phyloP scores from a whole-genome alignment of 2,329 filamentous ascomycete genomes.

The Ramichloridium luteum region DNA sequence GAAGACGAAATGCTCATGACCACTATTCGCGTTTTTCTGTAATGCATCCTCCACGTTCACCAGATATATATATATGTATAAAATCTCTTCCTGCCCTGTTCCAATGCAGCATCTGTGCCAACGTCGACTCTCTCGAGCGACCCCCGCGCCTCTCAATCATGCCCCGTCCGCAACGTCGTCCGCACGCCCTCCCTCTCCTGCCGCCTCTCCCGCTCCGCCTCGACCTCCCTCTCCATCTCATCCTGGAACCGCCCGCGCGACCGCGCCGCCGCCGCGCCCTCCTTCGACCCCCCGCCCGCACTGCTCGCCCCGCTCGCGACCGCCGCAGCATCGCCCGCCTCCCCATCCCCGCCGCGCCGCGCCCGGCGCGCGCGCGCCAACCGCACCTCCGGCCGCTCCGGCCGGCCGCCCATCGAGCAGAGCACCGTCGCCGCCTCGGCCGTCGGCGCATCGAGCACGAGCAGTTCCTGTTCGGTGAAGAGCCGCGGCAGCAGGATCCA shows the following conservation, averaged over 20 bases:
- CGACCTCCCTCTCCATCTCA: constrained; percentile 14
- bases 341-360: constrained; percentile 15
- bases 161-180: constrained; percentile 16
- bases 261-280: too few species aligned
- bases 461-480: constrained; percentile 38
- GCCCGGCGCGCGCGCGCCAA: constrained; percentile 16
- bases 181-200: constrained; percentile 11
- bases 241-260: constrained; percentile 15
- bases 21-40: too few species aligned
- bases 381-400: constrained; percentile 27
- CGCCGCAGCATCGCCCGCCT: constrained; percentile 10
- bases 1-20: too few species aligned
- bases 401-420: constrained; percentile 40
- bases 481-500: constrained; percentile 39
- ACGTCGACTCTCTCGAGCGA: too few species aligned
- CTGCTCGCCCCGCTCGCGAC: constrained; percentile 6
- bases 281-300: too few species aligned
- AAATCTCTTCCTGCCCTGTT: too few species aligned
- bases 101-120: too few species aligned
- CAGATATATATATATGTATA: too few species aligned
- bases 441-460: constrained; percentile 41
- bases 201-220: constrained; percentile 10
- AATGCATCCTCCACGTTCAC: too few species aligned
- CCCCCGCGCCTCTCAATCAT: constrained; percentile 11
- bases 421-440: constrained; percentile 43